A percentile compares a stretch with the other conserved stretches of the same genome.
phyloP scores from a whole-genome alignment of 495 filamentous ascomycete genomes.

The Pyrenopolyporus hunteri region DNA sequence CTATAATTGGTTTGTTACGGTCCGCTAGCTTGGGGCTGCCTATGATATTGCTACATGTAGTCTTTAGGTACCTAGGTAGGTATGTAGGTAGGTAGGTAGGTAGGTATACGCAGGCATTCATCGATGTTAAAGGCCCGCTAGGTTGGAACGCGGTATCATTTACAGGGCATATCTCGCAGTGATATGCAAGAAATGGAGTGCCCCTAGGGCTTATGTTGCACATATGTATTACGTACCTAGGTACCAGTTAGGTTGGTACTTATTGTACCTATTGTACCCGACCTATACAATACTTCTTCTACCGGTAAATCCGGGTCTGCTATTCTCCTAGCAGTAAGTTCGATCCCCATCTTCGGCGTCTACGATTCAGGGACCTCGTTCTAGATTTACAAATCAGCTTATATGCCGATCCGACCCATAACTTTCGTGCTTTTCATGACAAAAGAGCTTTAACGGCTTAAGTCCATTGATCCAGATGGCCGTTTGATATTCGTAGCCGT shows the following conservation, averaged over 20 bases:
- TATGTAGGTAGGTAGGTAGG: background rate
- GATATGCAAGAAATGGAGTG: background rate
- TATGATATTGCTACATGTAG: no score
- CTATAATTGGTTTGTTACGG: no score
- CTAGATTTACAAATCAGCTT: constrained; percentile 3
- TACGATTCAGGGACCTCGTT: constrained; percentile 31
- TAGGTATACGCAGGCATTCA: background rate
- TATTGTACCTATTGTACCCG: no score
- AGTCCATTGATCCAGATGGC: background rate
- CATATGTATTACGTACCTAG: background rate
- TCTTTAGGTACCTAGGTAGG: background rate
- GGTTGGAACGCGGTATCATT: background rate
- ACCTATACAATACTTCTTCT: no score
- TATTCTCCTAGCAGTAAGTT: constrained; percentile 15
- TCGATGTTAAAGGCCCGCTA: background rate
- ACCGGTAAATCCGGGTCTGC: constrained; percentile 17
- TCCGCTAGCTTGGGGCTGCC: no score
- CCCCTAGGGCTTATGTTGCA: background rate
- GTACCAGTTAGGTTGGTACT: background rate
- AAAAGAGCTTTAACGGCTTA: background rate
- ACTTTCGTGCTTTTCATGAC: background rate
- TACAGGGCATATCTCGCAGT: background rate
- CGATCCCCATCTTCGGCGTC: constrained; percentile 25
- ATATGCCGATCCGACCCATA: constrained; percentile 4
- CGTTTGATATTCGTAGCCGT: background rate